Evolutionary conservation across 345 rosid genomes (phyloP).

Genomic region (Salix dunnii): DNA sequence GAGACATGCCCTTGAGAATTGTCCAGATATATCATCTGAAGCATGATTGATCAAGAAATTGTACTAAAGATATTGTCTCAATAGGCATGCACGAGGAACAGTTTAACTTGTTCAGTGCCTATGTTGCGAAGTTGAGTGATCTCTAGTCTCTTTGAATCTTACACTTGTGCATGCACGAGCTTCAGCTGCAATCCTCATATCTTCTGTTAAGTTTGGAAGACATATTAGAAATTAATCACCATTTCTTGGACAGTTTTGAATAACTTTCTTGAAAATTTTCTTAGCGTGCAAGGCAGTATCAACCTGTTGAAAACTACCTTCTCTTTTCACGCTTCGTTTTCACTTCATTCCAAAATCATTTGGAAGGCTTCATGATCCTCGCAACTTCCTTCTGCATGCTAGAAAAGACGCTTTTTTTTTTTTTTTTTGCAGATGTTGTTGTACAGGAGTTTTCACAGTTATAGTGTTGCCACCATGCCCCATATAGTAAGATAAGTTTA

Average conservation of each 20-base stretch:
- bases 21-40: too few relatives aligned
- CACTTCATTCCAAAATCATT: background rate
- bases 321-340: background rate
- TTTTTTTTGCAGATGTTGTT: background rate
- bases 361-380: background rate
- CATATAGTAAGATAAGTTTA: background rate
- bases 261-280: background rate
- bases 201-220: too few relatives aligned
- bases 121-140: background rate
- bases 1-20: background rate
- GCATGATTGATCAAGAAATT: too few relatives aligned
- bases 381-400: background rate
- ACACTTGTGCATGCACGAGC: too few relatives aligned
- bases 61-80: background rate
- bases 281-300: background rate
- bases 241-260: background rate
- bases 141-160: background rate
- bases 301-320: background rate
- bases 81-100: background rate
- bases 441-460: background rate
- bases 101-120: background rate
- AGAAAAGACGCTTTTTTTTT: background rate
- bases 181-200: too few relatives aligned
- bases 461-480: background rate
- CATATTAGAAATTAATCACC: background rate